Percentiles rank a stretch among this genome's conserved stretches.
Evolutionary conservation across 495 filamentous ascomycete genomes (phyloP).

Genomic region (Annulohypoxylon stygium): DNA sequence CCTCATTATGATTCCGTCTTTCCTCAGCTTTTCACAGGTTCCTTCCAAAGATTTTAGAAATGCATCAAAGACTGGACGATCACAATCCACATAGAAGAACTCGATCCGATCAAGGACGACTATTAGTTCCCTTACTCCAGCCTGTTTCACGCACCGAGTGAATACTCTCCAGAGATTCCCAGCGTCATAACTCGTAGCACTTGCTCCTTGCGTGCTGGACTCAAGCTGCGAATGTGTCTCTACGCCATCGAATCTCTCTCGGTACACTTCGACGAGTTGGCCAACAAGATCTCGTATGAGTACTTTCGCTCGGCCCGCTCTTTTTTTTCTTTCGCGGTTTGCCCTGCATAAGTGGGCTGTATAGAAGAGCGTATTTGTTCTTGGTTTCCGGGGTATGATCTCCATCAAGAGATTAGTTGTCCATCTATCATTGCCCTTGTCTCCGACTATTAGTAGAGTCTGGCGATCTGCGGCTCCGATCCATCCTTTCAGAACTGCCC

Average conservation of each 20-base stretch:
- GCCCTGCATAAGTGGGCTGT: neutral
- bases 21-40: neutral
- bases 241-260: neutral
- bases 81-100: neutral
- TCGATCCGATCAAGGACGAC: conserved; percentile 1
- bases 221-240: neutral
- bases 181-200: neutral
- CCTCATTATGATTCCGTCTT: neutral
- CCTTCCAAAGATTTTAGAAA: neutral
- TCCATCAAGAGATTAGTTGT: conserved; percentile 3
- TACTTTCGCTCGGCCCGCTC: neutral
- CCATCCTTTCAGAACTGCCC: neutral
- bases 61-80: neutral
- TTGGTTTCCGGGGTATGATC: neutral
- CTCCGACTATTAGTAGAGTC: neutral
- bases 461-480: neutral
- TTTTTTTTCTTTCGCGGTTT: neutral
- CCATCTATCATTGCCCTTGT: neutral
- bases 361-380: neutral
- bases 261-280: neutral
- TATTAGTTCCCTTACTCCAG: neutral
- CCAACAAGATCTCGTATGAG: neutral
- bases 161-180: neutral
- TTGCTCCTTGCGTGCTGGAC: neutral
- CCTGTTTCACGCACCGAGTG: neutral